phyloP scores from a whole-genome alignment of 1,284 basidiomycete species.

The Afroboletus lepidellus region DNA sequence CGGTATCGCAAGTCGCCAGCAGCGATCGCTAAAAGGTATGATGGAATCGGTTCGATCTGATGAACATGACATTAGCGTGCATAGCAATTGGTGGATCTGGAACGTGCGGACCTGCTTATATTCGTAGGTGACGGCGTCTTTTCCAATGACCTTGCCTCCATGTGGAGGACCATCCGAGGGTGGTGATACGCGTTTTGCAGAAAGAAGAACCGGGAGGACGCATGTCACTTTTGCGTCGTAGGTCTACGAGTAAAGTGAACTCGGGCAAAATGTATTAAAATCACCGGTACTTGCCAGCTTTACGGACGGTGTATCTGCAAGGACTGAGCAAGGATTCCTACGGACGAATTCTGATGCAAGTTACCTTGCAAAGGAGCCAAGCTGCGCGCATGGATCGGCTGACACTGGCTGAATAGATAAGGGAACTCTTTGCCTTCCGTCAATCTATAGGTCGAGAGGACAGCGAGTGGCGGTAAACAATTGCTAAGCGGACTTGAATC shows the following conservation, averaged over 20 bases:
- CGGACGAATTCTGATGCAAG: not conserved
- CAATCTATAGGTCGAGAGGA: constrained; percentile 52
- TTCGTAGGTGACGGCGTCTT: constrained; percentile 62
- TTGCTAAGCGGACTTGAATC: not conserved
- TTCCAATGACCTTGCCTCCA: constrained; percentile 69
- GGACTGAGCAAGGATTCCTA: constrained; percentile 2
- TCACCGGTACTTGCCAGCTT: constrained; percentile 56
- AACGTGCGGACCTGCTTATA: constrained; percentile 62
- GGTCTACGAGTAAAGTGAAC: constrained; percentile 44
- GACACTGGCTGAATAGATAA: constrained; percentile 93
- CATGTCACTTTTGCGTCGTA: constrained; percentile 80
- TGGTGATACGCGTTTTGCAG: constrained; percentile 76
- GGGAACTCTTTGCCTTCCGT: constrained; percentile 89
- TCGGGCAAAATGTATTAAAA: not conserved
- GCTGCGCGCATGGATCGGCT: constrained; percentile 87
- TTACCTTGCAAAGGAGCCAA: constrained; percentile 79
- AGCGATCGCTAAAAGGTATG: constrained; percentile 87
- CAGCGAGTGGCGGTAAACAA: not conserved
- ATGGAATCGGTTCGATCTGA: constrained; percentile 80
- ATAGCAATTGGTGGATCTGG: not conserved
- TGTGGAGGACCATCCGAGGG: constrained; percentile 59
- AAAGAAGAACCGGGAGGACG: constrained; percentile 81
- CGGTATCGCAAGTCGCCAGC: constrained; percentile 78
- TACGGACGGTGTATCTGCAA: constrained; percentile 64
- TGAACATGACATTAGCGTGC: not conserved